Evolutionary conservation across 106 monocot genomes (phyloP), one percentile per base, ranked within the genome.

Genomic region (Dendrobium nobile): DNA sequence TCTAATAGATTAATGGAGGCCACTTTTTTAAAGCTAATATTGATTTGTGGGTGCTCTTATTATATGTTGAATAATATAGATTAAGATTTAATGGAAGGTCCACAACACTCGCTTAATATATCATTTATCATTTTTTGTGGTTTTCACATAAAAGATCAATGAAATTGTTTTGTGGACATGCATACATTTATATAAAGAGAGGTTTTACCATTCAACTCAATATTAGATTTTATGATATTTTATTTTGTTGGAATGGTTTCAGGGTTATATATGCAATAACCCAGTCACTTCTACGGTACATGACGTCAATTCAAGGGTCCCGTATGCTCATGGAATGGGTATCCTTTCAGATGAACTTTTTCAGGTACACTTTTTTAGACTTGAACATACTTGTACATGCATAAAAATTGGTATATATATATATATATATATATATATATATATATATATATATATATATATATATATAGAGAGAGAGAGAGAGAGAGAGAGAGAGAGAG

Each of bases 181-280:
- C 61, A 6, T 61, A 37, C 2, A 70, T 70, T 70, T 70, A 37
- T 70, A 7, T 13, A 33, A 22, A 70, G 33, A 70, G 7, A 24
- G 22, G 5, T 65, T 65, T 24, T 24, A 15, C 6, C 37, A 70
- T 22, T 70, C 37, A 70, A 37, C 4, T 3, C 13, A 16, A 24
- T 70, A 37, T 70, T 70, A 31, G 28, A 70, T 28, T 70, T 37
- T 4, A 33, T 70, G 70, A 37, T 70, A 2, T 61, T 15, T 64
- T 64, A n/a, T 64, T 11, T 24, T 70, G 13, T 43, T 44, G 74
- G 74, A 74, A 74, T 42, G 41, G 77, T 78, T 77, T 68, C 41
- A 90, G 90, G 90, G 90, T 28, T 90, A 90, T 81, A 10, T 83
- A 31, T 7, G 81, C 40, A 87, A 87, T 11, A 90, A 90, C 61